Base-by-base conservation (phyloP, 129 eudicot species). In the Flaveria ramosissima region DNA sequence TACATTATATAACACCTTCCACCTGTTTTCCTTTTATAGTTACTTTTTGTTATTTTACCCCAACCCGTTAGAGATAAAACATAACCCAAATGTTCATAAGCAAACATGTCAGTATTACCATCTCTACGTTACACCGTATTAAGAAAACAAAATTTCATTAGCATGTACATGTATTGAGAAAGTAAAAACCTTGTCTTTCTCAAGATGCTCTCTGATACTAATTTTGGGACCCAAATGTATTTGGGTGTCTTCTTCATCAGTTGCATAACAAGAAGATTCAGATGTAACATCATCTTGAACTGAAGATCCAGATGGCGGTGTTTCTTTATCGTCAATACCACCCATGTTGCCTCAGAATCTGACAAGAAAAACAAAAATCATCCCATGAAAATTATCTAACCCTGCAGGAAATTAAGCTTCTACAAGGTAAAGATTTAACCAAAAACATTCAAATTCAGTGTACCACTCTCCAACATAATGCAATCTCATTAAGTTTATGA, bases 171-270 rank as follows among this genome's bases (percentile, higher is more conserved):
- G 16, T 43, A 39, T 12, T 71, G 45, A 76, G 7, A 74, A 68
- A n/a, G 16, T 43, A 81, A 32, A 51, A 78, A 91, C 97, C 97
- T 91, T 91, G 76, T 91, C 97, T 78, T 86, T 89, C 84, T 91
- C 97, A 48, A 89, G 92, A 67, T 88, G 95, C 57, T 91, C 85
- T 71, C 71, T 91, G 84, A 91, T 85, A 45, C 89, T 91, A 68
- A 81, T 52, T 73, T 85, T 89, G 12, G 97, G 95, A 32, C 97
- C 97, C 87, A 91, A 83, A 24, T 74, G 83, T 78, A 91, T 81
- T 51, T 50, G 74, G n/a, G 73, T 32, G 9, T 91, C 97, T 67
- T 88, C 97, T 15, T 91, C 95, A 15, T 89, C 96, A 27, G 93
- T 88, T 30, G 86, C 86, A 71, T 76, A 80, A 72, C 83, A 55